phyloP scores from a whole-genome alignment of 768 basidiomycete species.

The Phaeolepiota aurea region DNA sequence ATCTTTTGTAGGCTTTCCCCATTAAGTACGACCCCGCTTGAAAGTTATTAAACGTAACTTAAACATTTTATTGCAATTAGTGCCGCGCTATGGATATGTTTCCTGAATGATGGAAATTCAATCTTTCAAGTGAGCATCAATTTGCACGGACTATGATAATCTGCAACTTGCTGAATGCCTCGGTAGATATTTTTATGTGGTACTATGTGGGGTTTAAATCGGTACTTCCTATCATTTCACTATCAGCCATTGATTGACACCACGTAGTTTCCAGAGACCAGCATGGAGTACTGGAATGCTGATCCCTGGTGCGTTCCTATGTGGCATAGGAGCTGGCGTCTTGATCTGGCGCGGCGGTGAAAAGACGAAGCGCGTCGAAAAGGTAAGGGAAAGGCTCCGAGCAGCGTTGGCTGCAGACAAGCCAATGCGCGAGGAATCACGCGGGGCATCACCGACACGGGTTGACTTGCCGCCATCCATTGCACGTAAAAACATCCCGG shows the following conservation, averaged over 20 bases:
- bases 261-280: constrained; percentile 60
- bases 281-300: constrained; percentile 61
- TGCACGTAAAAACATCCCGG: not conserved
- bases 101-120: constrained; percentile 69
- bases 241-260: too few relatives aligned
- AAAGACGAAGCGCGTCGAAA: constrained; percentile 57
- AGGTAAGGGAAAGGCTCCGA: constrained; percentile 54
- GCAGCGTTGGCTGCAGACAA: constrained; percentile 28
- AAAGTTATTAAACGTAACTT: too few relatives aligned
- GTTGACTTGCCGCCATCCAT: not conserved
- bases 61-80: constrained; percentile 28
- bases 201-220: constrained; percentile 75
- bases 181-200: constrained; percentile 55
- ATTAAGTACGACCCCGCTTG: constrained; percentile 53
- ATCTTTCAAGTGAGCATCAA: constrained; percentile 59
- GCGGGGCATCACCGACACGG: not conserved
- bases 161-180: constrained; percentile 1
- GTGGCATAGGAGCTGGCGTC: constrained; percentile 66
- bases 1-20: constrained; percentile 48
- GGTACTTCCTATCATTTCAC: constrained; percentile 36
- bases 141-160: not conserved
- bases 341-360: constrained; percentile 70
- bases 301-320: constrained; percentile 68
- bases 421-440: not conserved
- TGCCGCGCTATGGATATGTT: constrained; percentile 64